Evolutionary conservation across 1,284 basidiomycete species (phyloP), one percentile per base, ranked within the genome.

Genomic region (Cryptococcus depauperatus): DNA sequence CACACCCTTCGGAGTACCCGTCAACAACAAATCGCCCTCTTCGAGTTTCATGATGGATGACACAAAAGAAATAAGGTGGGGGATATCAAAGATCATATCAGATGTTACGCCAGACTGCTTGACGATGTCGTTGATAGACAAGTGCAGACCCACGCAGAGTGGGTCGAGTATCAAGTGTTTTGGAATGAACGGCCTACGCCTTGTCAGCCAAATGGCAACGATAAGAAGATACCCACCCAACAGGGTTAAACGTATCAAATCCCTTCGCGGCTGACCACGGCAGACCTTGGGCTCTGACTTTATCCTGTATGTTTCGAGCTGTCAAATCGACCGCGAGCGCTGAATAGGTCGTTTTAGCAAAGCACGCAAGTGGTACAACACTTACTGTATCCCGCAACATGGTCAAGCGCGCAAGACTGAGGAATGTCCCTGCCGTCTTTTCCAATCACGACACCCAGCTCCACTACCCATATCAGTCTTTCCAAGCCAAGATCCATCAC

Each of bases 21-120:
- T 92, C 22, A 92, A 74, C 47, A 92, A 73, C 13, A 91, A 71
- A 58, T 92, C 88, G n/a, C 86, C 86, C 68, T 90, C 86, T 84
- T 96, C 90, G 16, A 97, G 77, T 0, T 82, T 83, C 91, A 97
- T 97, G 69, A 98, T 95, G 14, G 85, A 84, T 2, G 90, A 92
- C 38, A 95, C 79, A 61, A 95, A 90, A 56, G 85, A 79, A 57
- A 98, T 85, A 44, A 98, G 77, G n/a, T 79, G 76, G 1, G 92
- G 89, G 35, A 98, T 88, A 37, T 77, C 76, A 75, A 93, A 93
- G 52, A 97, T 85, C 93, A 98, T 96, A 67, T 93, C 84, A 22
- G 73, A 69, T 1, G 92, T 92, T 28, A 77, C 79, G 4, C 90
- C 93, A 49, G 85, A 76, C 68, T 98, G 93, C 69, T 85, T 90